These are phyloP conservation scores for Gynandropsis gynandra DNA, from an alignment of 345 rosid genomes.

Conservation along the genomic window DNA sequence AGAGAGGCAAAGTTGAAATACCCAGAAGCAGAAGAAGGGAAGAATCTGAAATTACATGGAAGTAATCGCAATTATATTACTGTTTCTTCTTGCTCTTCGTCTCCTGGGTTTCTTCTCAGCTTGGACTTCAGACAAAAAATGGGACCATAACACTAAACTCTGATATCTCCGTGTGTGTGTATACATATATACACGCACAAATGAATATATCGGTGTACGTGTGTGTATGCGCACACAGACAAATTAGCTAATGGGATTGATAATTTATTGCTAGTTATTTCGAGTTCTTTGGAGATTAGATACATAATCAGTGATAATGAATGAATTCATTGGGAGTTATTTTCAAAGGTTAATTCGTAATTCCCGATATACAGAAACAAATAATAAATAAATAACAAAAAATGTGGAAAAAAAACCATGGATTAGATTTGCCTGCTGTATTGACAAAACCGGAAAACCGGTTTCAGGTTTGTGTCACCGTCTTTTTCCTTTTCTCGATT, in stretches of 20 bases:
- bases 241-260: conserved; percentile 17
- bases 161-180: neutral
- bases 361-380: neutral
- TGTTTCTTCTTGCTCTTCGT: conserved; percentile 2
- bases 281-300: conserved; percentile 8
- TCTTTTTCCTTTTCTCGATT: neutral
- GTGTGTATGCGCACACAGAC: conserved; percentile 27
- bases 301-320: conserved; percentile 5
- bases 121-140: conserved; percentile 19
- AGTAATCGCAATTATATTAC: conserved; percentile 11
- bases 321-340: conserved; percentile 12
- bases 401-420: conserved; percentile 6
- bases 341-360: neutral
- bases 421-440: conserved; percentile 24
- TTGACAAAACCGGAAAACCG: conserved; percentile 24
- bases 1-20: conserved; percentile 25
- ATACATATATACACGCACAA: conserved; percentile 6
- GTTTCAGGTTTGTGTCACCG: conserved; percentile 28
- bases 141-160: conserved; percentile 3
- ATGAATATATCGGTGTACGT: conserved; percentile 15
- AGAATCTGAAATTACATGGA: conserved; percentile 1
- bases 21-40: conserved; percentile 28
- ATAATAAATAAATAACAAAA: neutral
- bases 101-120: conserved; percentile 8
- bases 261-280: neutral